Evolutionary conservation across 2,329 filamentous ascomycete genomes (phyloP), one percentile per base, ranked within the genome.

Genomic region (Alternaria tenuissima): DNA sequence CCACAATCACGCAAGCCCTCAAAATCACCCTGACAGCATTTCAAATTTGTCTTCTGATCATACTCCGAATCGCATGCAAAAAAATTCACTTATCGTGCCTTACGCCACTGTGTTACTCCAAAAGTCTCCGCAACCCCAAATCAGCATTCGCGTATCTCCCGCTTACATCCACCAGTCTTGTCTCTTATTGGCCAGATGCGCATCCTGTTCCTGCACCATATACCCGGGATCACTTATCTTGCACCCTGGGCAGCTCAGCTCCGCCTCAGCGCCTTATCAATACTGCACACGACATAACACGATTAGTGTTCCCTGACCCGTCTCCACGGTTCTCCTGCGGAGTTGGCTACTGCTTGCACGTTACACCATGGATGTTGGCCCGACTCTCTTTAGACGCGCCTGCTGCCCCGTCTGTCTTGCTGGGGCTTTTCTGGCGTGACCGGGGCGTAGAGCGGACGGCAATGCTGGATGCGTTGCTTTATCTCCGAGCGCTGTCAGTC

Each of bases 101-200:
- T 67, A 65, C 63, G 58, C 58, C 52, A 65, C 54, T 20, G 54
- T 44, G 44, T 65, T 61, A 62, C 54, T 18, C 52, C 36, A 58
- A 46, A 30, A 18, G 32, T 43, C 62, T 28, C 55, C 47, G 30
- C 48, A 47, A n/a, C 32, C 34, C 53, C 22, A 54, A 58, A 41
- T 24, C 38, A 41, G 46, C 46, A 46, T 51, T 52, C 53, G 55
- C 64, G 20, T 62, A 62, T 62, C 51, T 55, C 46, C 52, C 58
- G 32, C 11, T 43, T 52, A 12, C 39, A 60, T 57, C 57, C 51
- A 55, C 36, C 54, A 34, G 6, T 14, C 18, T 20, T 32, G 11
- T 24, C 44, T 32, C 53, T 57, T 32, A 67, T 65, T 65, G 64
- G 62, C 22, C 36, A 28, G 53, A 51, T 30, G 22, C 44, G 39